A percentile compares a stretch with the other conserved stretches of the same genome.
These are phyloP conservation scores for Hypoxylon sp. DNA, from an alignment of 2,329 filamentous ascomycete genomes.

Conservation along the genomic window DNA sequence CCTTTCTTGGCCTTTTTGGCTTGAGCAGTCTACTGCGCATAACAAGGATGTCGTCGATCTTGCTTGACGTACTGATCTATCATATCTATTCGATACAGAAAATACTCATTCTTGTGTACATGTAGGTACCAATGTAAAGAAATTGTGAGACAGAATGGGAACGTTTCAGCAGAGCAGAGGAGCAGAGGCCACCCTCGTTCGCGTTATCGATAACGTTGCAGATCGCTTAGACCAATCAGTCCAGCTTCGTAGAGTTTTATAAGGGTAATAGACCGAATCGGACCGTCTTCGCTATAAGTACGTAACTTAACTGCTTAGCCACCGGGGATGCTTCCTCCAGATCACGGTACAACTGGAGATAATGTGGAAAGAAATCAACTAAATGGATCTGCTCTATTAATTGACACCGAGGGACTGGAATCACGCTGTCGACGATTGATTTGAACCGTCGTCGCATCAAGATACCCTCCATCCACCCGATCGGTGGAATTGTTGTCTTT, in stretches of 20 bases:
- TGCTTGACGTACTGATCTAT: constrained; percentile 3
- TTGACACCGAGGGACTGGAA: constrained; percentile 19
- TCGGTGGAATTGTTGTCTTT: constrained; percentile 8
- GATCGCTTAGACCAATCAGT: constrained; percentile 28
- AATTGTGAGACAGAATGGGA: constrained; percentile 16
- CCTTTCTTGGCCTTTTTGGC: neutral
- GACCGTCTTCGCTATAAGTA: constrained; percentile 38
- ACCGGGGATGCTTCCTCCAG: constrained; percentile 13
- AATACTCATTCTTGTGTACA: constrained; percentile 1
- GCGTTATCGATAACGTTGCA: constrained; percentile 36
- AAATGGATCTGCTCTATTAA: constrained; percentile 4
- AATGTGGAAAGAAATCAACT: neutral
- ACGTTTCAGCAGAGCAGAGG: constrained; percentile 5
- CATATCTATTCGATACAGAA: neutral
- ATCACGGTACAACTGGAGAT: neutral
- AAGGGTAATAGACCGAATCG: constrained; percentile 40
- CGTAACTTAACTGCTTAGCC: constrained; percentile 17
- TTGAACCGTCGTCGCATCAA: constrained; percentile 20
- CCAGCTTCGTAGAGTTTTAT: constrained; percentile 12
- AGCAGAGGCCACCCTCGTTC: neutral
- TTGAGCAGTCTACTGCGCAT: neutral
- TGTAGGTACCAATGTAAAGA: neutral
- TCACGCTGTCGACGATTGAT: neutral
- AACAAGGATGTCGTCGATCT: neutral
- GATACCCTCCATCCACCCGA: constrained; percentile 6